Base-by-base conservation (phyloP, 176 grass and related monocot species). In the Secale cereale region DNA sequence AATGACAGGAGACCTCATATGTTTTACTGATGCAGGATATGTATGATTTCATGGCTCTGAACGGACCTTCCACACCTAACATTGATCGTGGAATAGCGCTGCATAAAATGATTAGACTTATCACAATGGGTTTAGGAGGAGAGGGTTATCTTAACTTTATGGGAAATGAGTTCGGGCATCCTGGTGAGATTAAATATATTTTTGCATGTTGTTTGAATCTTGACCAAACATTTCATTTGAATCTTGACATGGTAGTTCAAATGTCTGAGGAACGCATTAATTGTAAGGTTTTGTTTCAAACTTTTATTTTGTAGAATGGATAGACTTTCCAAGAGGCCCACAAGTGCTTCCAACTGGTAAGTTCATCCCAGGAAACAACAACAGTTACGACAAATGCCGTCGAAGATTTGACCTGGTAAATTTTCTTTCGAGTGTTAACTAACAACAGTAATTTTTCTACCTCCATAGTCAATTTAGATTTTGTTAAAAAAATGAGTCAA, bases 121-220 rank as follows among this genome's bases (percentile, higher is more conserved):
- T 99, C 83, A 99, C 97, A 39, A 99, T 99, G 91, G 77, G 88
- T 75, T 89, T 99, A 89, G 97, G 97, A 72, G 97, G 97, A 40
- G 91, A 99, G 73, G 97, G 92, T 23, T 99, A 99, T 91, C 90
- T 99, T 81, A 99, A 99, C 74, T 99, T 97, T 62, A 99, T 99
- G 94, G 97, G 97, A 81, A 99, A 99, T 92, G 97, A 99, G 79
- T 99, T 99, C 80, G 97, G 97, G 50, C 97, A 99, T 92, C 97
- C 97, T 76, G 97, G 97, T 96, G 81, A 92, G 96, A 48, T 73
- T 86, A 26, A 54, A 65, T 59, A 19, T 48, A 81, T 86, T 85
- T 23, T 25, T 82, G 3, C 37, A 65, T 14, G 29, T 79, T 71
- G 30, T 74, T 50, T 84, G 26, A 59, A 77, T 91, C 81, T 93